Evolutionary conservation across 495 filamentous ascomycete species (phyloP).

Genomic region (Xylaria grammica): DNA sequence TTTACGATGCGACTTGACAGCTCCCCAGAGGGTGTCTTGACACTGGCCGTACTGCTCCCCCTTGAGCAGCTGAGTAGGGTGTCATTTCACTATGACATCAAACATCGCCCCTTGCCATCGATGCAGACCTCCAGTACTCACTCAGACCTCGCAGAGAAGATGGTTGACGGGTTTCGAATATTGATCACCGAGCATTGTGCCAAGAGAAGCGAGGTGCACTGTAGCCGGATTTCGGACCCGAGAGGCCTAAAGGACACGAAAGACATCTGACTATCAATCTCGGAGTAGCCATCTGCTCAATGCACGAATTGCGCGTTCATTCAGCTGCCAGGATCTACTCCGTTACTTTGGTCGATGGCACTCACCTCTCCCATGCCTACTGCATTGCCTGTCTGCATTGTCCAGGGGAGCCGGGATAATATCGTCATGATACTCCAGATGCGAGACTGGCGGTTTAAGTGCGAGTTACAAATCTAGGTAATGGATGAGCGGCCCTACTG

Average conservation of each 20-base stretch:
- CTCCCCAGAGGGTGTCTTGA: background rate
- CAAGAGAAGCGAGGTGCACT: conserved; percentile 8
- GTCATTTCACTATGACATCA: background rate
- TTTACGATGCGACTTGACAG: background rate
- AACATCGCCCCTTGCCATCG: background rate
- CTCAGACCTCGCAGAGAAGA: background rate
- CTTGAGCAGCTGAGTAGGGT: conserved; percentile 6
- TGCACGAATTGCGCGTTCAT: conserved; percentile 12
- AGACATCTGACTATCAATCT: conserved; percentile 11
- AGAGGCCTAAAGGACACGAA: conserved; percentile 3
- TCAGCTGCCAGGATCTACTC: conserved; percentile 17
- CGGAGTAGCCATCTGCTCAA: conserved; percentile 14
- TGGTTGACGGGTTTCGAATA: background rate
- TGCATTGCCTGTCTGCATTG: conserved; percentile 1
- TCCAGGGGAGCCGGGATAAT: background rate
- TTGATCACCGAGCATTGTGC: conserved; percentile 18
- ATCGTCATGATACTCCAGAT: background rate
- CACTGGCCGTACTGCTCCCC: background rate
- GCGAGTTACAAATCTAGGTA: background rate
- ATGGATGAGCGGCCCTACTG: background rate
- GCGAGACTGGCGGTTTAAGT: background rate
- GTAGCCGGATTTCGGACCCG: conserved; percentile 19
- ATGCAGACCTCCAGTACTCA: conserved; percentile 7
- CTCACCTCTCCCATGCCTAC: background rate
- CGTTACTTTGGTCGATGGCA: background rate